Conservation (phyloP, 176 grass and related monocot species). For the Areca catechu region DNA sequence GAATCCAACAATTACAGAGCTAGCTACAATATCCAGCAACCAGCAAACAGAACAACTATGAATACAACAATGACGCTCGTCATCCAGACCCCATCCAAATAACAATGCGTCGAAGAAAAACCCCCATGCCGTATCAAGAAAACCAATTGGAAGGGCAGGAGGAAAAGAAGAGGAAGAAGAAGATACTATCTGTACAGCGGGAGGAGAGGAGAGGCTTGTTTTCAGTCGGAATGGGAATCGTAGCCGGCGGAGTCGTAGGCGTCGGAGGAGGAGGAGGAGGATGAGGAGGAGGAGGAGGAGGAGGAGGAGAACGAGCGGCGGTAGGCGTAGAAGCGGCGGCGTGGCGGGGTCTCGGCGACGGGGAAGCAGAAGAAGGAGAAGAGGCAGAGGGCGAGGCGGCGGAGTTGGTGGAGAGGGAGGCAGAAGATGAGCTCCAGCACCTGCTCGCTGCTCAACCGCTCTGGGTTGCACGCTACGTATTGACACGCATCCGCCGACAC, state of each 20-base stretch:
- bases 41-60: no score
- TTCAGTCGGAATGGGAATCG: conserved; percentile 39
- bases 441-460: conserved; percentile 60
- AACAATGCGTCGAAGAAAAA: no score
- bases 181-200: no score
- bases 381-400: conserved; percentile 43
- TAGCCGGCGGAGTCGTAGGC: conserved; percentile 24
- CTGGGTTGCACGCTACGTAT: conserved; percentile 87
- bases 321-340: neutral
- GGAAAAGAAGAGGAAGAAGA: no score
- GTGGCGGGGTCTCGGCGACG: conserved; percentile 18
- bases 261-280: conserved; percentile 13
- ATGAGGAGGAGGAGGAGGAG: conserved; percentile 21
- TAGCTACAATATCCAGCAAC: no score
- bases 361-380: conserved; percentile 74
- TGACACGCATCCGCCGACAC: conserved; percentile 68
- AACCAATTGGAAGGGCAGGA: no score
- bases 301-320: conserved; percentile 8
- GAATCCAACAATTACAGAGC: no score
- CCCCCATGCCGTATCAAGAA: no score
- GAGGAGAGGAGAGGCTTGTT: no score
- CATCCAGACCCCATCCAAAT: no score
- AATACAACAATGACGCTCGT: no score
- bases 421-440: conserved; percentile 66
- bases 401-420: conserved; percentile 61